Conservation (phyloP, 2,329 filamentous ascomycete genomes). For the Alternaria sp. region DNA sequence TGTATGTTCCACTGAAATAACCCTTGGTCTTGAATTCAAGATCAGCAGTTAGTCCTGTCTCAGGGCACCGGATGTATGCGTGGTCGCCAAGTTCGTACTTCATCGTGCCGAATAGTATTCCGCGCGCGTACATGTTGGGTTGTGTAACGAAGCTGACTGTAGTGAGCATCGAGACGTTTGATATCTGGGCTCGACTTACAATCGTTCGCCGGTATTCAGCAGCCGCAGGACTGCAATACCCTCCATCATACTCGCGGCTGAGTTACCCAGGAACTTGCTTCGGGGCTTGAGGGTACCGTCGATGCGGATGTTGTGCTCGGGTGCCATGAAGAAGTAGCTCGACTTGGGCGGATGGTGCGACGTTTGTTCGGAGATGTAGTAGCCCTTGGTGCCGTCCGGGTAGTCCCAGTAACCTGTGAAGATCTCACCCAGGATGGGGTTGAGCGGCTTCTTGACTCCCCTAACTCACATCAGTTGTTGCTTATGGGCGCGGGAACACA, state of each 20-base stretch:
- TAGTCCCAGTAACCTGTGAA: constrained; percentile 98
- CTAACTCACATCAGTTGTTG: constrained; percentile 59
- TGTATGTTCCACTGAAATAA: constrained; percentile 95
- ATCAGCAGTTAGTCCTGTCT: constrained; percentile 85
- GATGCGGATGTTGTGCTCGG: constrained; percentile 91
- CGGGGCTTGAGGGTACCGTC: constrained; percentile 94
- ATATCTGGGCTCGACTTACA: constrained; percentile 62
- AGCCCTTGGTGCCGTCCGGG: constrained; percentile 81
- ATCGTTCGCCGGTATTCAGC: constrained; percentile 86
- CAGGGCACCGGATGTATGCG: constrained; percentile 90
- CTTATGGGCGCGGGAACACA: constrained; percentile 13
- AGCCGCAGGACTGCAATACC: constrained; percentile 88
- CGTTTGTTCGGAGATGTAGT: constrained; percentile 97
- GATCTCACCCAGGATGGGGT: constrained; percentile 93
- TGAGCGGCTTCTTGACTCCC: constrained; percentile 97
- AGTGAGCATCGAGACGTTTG: constrained; percentile 18
- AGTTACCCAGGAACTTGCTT: constrained; percentile 96
- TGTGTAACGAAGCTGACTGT: constrained; percentile 82
- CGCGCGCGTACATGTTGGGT: constrained; percentile 98
- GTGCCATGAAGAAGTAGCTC: constrained; percentile 98
- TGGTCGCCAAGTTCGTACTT: constrained; percentile 98
- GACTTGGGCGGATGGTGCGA: constrained; percentile 98
- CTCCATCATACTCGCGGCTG: constrained; percentile 97
- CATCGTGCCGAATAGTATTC: constrained; percentile 98
- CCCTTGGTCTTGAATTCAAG: constrained; percentile 99